Percentiles rank a stretch among this genome's conserved stretches.
These are phyloP conservation scores for Barnettozyma salicaria DNA, from an alignment of 805 yeast species.

Conservation along the genomic window DNA sequence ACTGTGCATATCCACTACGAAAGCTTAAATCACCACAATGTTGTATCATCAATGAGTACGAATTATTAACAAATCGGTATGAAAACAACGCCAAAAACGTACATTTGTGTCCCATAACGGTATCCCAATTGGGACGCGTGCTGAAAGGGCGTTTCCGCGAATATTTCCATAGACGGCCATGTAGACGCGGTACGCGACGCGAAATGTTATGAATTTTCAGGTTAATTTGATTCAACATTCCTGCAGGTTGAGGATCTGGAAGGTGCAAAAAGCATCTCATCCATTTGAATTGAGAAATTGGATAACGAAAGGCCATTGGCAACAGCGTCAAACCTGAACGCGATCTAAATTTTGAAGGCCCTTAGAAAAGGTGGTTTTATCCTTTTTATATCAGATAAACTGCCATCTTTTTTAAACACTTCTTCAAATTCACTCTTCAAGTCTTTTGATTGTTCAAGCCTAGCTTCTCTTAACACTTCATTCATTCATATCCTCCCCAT, in stretches of 20 bases:
- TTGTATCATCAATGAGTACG: no score
- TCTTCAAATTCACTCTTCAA: conserved; percentile 1
- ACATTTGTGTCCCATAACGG: no score
- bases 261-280: conserved; percentile 8
- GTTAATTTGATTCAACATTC: neutral
- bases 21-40: no score
- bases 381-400: conserved; percentile 5
- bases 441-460: neutral
- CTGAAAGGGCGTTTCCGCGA: conserved; percentile 1
- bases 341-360: conserved; percentile 1
- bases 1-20: no score
- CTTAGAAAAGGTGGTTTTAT: neutral
- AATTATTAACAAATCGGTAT: neutral
- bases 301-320: no score
- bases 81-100: neutral
- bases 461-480: neutral
- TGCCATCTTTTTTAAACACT: conserved; percentile 1
- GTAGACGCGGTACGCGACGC: conserved; percentile 8
- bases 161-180: conserved; percentile 3
- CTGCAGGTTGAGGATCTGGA: conserved; percentile 1
- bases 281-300: neutral
- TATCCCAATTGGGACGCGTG: neutral
- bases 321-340: no score
- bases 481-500: neutral
- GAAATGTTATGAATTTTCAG: neutral